Conservation (phyloP, 176 grass and related monocot species). For the Alopecurus myosuroides region DNA sequence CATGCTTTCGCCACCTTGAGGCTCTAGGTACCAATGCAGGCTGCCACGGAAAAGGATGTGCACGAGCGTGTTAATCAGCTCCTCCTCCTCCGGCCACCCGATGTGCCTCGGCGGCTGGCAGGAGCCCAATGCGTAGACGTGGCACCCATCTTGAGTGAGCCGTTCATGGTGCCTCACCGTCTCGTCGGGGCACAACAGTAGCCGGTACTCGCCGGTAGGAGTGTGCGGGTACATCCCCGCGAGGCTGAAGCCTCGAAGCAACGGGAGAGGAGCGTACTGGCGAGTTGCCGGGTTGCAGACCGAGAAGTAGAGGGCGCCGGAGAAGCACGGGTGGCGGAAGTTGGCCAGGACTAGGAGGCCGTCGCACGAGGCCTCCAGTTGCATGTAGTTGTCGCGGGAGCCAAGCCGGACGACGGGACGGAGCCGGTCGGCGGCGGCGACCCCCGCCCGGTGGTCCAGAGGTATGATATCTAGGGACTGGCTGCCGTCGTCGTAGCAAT, state of each 20-base stretch:
- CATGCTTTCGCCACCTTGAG: fast-evolving
- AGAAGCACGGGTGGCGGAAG: neutral
- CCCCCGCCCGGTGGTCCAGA: neutral
- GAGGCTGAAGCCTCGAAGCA: neutral
- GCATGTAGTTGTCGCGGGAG: neutral
- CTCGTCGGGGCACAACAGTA: neutral
- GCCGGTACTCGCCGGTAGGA: neutral
- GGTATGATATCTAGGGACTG: neutral
- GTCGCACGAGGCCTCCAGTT: neutral
- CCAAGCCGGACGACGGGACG: neutral
- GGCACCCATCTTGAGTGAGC: neutral
- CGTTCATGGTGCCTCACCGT: neutral
- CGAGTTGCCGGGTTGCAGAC: neutral
- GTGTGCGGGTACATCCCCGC: neutral
- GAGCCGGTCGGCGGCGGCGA: neutral
- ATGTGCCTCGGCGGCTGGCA: neutral
- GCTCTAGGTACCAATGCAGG: neutral
- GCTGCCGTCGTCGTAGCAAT: neutral
- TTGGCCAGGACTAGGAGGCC: neutral
- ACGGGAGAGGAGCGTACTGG: neutral
- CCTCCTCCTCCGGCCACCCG: neutral
- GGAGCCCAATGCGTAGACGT: neutral
- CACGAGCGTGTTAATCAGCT: neutral
- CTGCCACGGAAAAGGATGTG: neutral
- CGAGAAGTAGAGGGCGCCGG: neutral